Evolutionary conservation across 1,284 basidiomycete species (phyloP).

Genomic region (Cystobasidium sp.): DNA sequence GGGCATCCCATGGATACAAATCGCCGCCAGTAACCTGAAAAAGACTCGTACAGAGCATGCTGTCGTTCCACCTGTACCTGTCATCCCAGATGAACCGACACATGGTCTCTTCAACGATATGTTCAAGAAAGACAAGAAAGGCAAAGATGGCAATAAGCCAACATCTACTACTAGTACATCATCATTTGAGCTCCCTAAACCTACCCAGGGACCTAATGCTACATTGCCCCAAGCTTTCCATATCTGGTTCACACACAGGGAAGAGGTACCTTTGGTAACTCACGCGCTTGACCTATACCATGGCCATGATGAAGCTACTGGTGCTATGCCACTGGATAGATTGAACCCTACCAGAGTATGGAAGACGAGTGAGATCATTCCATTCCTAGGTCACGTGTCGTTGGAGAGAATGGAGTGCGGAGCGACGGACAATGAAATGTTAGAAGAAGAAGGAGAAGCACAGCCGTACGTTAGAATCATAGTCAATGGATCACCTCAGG

Average conservation of each 20-base stretch:
- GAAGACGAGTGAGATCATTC: slow-evolving; percentile 59
- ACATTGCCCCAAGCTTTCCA: slow-evolving; percentile 56
- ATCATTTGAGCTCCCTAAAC: slow-evolving; percentile 26
- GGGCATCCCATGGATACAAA: slow-evolving; percentile 42
- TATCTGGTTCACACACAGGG: slow-evolving; percentile 60
- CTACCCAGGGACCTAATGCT: slow-evolving; percentile 46
- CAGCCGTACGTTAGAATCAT: slow-evolving; percentile 57
- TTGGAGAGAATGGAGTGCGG: slow-evolving; percentile 57
- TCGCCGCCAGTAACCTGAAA: slow-evolving; percentile 30
- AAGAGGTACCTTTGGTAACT: slow-evolving; percentile 60
- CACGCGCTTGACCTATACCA: slow-evolving; percentile 60
- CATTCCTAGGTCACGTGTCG: slow-evolving; percentile 60
- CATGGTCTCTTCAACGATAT: neutral
- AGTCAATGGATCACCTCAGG: slow-evolving; percentile 59
- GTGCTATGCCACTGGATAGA: slow-evolving; percentile 54
- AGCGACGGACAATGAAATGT: neutral
- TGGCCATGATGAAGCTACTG: slow-evolving; percentile 51
- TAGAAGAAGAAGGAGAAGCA: slow-evolving; percentile 19
- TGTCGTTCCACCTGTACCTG: neutral
- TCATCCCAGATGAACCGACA: neutral
- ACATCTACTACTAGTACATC: neutral
- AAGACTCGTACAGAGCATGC: neutral
- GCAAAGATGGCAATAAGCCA: neutral
- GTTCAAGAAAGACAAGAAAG: slow-evolving; percentile 15
- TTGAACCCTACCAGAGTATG: slow-evolving; percentile 55